Conservation (phyloP, 2,329 filamentous ascomycete genomes). For the Colletotrichum graminicola region DNA sequence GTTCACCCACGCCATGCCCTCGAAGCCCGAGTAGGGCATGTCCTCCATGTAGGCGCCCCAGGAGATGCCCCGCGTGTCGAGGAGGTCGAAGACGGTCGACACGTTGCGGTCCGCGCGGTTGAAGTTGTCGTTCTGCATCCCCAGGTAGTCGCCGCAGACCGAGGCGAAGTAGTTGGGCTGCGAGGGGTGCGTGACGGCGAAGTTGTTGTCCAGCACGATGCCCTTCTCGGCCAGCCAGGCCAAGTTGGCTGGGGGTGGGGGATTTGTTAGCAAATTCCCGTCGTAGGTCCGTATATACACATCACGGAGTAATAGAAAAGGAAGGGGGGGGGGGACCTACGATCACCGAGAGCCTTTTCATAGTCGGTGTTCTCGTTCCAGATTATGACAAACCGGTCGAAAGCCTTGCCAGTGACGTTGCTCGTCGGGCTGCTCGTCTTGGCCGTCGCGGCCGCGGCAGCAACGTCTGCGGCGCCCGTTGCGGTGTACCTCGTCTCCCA, state of each 20-base stretch:
- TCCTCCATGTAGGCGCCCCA: conserved; percentile 85
- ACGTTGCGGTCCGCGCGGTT: conserved; percentile 69
- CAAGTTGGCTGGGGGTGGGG: conserved; percentile 43
- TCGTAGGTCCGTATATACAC: no score
- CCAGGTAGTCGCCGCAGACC: conserved; percentile 73
- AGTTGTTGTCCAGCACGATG: conserved; percentile 52
- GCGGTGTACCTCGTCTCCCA: conserved; percentile 63
- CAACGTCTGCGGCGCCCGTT: conserved; percentile 63
- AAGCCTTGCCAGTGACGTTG: conserved; percentile 76
- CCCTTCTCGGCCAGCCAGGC: conserved; percentile 48
- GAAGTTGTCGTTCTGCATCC: conserved; percentile 72
- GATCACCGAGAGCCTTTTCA: conserved; percentile 72
- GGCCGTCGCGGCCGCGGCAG: conserved; percentile 70
- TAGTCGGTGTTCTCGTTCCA: conserved; percentile 85
- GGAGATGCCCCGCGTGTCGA: conserved; percentile 72
- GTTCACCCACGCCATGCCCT: conserved; percentile 74
- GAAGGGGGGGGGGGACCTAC: not conserved
- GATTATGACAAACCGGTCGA: conserved; percentile 78
- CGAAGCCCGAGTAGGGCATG: conserved; percentile 80
- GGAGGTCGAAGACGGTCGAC: conserved; percentile 75
- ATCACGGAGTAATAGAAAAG: no score
- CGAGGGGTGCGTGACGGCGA: conserved; percentile 72
- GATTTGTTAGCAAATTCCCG: not conserved
- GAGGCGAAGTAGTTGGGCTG: conserved; percentile 77
- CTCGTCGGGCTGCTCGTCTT: conserved; percentile 71